Conservation (phyloP, 208 protist genomes). For the Leishmania aethiopica region DNA sequence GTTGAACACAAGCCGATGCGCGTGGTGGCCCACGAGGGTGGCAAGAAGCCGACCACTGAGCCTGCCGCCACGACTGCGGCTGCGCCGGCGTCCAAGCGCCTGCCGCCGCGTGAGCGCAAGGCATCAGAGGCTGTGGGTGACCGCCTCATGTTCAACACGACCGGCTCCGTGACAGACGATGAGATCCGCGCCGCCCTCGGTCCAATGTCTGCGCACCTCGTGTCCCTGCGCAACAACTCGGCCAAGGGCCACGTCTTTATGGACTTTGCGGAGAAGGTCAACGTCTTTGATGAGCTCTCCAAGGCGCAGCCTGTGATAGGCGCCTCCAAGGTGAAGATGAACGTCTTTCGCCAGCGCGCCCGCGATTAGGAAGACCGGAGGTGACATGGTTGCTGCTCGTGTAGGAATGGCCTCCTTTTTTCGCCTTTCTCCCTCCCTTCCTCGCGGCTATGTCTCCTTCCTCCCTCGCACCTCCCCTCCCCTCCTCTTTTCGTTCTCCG, state of each 20-base stretch:
- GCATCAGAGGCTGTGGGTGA: conserved; percentile 57
- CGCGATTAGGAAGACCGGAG: conserved; percentile 35
- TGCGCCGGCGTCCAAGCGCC: conserved; percentile 19
- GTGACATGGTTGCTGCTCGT: background rate
- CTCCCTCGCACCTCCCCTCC: background rate
- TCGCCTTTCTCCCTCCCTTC: background rate
- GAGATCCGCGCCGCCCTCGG: conserved; percentile 80
- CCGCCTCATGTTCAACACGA: conserved; percentile 87
- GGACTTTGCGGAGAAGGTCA: conserved; percentile 79
- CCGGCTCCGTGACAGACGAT: conserved; percentile 68
- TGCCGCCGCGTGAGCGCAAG: conserved; percentile 44
- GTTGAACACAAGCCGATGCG: conserved; percentile 48
- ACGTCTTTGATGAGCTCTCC: conserved; percentile 58
- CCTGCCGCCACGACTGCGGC: conserved; percentile 26
- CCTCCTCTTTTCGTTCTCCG: background rate
- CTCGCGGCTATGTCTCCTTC: background rate
- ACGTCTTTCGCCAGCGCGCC: conserved; percentile 72
- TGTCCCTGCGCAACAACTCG: conserved; percentile 88
- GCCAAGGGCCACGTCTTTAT: conserved; percentile 80
- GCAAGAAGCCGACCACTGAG: conserved; percentile 31
- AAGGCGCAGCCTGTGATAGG: conserved; percentile 52
- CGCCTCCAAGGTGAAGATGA: conserved; percentile 57
- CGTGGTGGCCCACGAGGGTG: conserved; percentile 39
- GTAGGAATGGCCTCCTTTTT: background rate
- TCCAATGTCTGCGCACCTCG: conserved; percentile 46